A percentile compares a stretch with the other conserved stretches of the same genome.
These are phyloP conservation scores for Teunomyces kruisii DNA, from an alignment of 805 yeast species.

Conservation along the genomic window DNA sequence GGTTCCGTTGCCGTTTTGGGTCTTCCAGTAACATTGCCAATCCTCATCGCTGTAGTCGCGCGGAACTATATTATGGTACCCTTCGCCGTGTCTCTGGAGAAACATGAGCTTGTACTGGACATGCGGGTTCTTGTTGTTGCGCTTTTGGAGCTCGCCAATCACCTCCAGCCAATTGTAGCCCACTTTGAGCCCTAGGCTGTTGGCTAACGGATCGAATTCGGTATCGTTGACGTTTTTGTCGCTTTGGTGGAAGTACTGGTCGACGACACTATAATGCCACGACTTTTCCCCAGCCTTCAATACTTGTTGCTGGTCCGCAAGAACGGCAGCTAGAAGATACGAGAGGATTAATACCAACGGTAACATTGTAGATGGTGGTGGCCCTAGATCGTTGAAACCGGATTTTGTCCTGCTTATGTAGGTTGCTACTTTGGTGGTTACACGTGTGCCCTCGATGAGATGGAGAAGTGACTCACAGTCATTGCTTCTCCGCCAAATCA, in stretches of 20 bases:
- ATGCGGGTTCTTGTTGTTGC: conserved; percentile 5
- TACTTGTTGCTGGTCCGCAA: background rate
- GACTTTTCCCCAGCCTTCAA: background rate
- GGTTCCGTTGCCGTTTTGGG: conserved; percentile 16
- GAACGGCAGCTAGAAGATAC: background rate
- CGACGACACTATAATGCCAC: background rate
- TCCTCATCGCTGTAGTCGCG: conserved; percentile 11
- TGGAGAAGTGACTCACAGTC: background rate
- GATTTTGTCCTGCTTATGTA: background rate
- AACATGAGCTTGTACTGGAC: conserved; percentile 24
- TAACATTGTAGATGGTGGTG: background rate
- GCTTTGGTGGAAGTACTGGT: conserved; percentile 20
- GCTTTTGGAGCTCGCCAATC: conserved; percentile 9
- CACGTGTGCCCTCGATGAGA: too few species aligned
- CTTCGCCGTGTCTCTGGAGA: conserved; percentile 36
- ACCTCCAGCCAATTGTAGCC: conserved; percentile 23
- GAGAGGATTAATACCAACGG: background rate
- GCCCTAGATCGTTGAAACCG: background rate
- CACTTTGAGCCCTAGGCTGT: conserved; percentile 23
- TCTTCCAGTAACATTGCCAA: conserved; percentile 31
- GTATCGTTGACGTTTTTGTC: conserved; percentile 14
- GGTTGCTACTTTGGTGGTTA: background rate
- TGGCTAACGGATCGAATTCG: conserved; percentile 9
- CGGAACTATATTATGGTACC: conserved; percentile 30
- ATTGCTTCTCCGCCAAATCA: too few species aligned